phyloP scores from a whole-genome alignment of 805 yeast species.

The Cyberlindnera nakhonratchasimensis region DNA sequence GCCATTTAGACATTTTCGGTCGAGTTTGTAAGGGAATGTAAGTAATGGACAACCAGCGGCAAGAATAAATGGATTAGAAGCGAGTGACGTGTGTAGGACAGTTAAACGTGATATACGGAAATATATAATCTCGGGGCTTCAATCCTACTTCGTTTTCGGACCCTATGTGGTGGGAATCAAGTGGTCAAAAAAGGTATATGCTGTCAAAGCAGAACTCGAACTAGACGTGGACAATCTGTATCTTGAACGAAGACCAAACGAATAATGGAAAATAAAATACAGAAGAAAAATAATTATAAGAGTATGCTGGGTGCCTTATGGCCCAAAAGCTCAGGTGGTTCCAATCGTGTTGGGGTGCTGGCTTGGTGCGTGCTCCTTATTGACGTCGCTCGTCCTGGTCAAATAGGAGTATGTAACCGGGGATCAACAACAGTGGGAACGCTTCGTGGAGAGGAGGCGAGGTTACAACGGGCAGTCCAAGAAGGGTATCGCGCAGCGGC shows the following conservation, averaged over 20 bases:
- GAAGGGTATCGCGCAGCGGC: not conserved
- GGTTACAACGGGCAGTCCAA: not conserved
- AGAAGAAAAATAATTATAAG: no score
- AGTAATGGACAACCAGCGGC: not conserved
- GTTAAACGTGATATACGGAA: not conserved
- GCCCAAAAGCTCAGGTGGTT: not conserved
- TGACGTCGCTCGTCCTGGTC: not conserved
- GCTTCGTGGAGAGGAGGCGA: not conserved
- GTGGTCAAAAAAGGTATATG: not conserved
- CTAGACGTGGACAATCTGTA: no score
- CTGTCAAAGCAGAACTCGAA: not conserved
- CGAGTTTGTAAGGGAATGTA: not conserved
- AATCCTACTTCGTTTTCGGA: not conserved
- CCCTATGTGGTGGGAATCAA: not conserved
- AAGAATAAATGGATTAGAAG: not conserved
- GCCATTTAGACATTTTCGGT: constrained; percentile 13
- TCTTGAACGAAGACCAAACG: not conserved
- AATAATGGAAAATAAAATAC: not conserved
- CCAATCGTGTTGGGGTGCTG: not conserved
- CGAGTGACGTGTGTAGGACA: not conserved
- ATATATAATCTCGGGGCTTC: not conserved
- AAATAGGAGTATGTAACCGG: not conserved
- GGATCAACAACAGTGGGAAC: not conserved
- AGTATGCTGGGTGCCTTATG: not conserved
- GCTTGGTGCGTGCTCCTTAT: not conserved